phyloP scores from a whole-genome alignment of 192 early-diverging fungal genomes.

The Podila horticola region DNA sequence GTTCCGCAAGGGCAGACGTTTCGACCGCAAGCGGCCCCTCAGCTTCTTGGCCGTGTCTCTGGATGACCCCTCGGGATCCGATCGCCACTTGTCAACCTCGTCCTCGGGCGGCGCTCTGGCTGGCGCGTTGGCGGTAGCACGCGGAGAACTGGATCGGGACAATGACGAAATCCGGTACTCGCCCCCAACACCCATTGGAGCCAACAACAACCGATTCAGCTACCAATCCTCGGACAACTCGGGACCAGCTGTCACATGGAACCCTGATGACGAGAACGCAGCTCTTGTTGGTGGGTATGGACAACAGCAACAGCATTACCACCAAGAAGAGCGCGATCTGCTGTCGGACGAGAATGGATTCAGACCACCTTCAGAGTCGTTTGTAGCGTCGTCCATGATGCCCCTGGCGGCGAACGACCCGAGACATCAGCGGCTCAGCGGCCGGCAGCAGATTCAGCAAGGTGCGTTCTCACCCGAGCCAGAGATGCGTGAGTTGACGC shows the following conservation, averaged over 20 bases:
- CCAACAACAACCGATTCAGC: conserved; percentile 12
- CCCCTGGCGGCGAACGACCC: not conserved
- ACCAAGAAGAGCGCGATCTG: conserved; percentile 12
- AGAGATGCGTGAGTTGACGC: not conserved
- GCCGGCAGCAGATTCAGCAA: not conserved
- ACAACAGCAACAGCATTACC: conserved; percentile 9
- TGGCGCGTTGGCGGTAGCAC: not conserved
- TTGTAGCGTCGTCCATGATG: conserved; percentile 43
- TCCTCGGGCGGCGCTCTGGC: conserved; percentile 8
- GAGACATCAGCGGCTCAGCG: not conserved
- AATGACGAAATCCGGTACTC: conserved; percentile 15
- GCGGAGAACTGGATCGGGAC: conserved; percentile 1
- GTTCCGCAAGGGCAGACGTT: conserved; percentile 32
- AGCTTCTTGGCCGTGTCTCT: conserved; percentile 44
- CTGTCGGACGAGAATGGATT: conserved; percentile 5
- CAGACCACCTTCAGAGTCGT: conserved; percentile 15
- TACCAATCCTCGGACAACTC: conserved; percentile 33
- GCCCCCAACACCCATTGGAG: conserved; percentile 26
- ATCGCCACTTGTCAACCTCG: conserved; percentile 1
- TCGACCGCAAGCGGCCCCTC: conserved; percentile 37
- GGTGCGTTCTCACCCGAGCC: not conserved
- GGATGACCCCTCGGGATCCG: conserved; percentile 14
- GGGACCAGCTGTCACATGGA: conserved; percentile 20
- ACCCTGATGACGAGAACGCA: conserved; percentile 48
- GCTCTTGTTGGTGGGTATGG: conserved; percentile 25